phyloP scores from a whole-genome alignment of 768 basidiomycete genomes.

The Fomitopsis serialis region DNA sequence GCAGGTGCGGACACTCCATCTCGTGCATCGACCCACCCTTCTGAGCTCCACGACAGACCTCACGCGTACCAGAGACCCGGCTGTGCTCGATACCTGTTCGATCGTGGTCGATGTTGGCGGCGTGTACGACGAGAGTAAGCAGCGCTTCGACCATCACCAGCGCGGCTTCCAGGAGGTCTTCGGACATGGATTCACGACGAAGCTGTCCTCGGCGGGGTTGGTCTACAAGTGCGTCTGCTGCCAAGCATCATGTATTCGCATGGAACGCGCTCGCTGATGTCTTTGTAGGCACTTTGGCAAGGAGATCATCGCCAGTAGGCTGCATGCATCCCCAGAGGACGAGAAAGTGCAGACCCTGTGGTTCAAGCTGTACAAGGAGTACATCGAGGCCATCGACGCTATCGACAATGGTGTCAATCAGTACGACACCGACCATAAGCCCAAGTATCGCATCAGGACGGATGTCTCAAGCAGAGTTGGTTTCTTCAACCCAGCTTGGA shows the following conservation, averaged over 20 bases:
- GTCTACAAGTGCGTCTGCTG: slow-evolving; percentile 78
- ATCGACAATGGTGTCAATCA: slow-evolving; percentile 94
- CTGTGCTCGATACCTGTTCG: slow-evolving; percentile 70
- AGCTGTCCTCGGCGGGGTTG: slow-evolving; percentile 88
- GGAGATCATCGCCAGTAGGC: slow-evolving; percentile 68
- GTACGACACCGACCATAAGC: slow-evolving; percentile 59
- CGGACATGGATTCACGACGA: slow-evolving; percentile 82
- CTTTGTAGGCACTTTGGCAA: slow-evolving; percentile 78
- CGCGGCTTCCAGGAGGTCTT: slow-evolving; percentile 89
- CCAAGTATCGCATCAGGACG: slow-evolving; percentile 72
- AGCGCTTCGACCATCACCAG: slow-evolving; percentile 95
- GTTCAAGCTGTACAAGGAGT: slow-evolving; percentile 93
- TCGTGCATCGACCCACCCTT: background rate
- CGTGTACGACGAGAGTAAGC: slow-evolving; percentile 73
- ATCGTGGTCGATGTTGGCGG: slow-evolving; percentile 98
- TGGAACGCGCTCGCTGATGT: background rate
- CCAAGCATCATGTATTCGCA: background rate
- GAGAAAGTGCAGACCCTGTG: slow-evolving; percentile 69
- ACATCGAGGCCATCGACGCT: slow-evolving; percentile 91
- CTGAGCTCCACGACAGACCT: slow-evolving; percentile 29
- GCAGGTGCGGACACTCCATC: slow-evolving; percentile 46
- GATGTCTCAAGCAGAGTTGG: slow-evolving; percentile 83
- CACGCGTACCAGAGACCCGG: slow-evolving; percentile 70
- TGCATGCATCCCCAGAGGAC: slow-evolving; percentile 47
- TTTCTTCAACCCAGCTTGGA: slow-evolving; percentile 89